A percentile compares a stretch with the other conserved stretches of the same genome.
These are phyloP conservation scores for Aspergillus hortae DNA, from an alignment of 2,329 filamentous ascomycete genomes.

Conservation along the genomic window DNA sequence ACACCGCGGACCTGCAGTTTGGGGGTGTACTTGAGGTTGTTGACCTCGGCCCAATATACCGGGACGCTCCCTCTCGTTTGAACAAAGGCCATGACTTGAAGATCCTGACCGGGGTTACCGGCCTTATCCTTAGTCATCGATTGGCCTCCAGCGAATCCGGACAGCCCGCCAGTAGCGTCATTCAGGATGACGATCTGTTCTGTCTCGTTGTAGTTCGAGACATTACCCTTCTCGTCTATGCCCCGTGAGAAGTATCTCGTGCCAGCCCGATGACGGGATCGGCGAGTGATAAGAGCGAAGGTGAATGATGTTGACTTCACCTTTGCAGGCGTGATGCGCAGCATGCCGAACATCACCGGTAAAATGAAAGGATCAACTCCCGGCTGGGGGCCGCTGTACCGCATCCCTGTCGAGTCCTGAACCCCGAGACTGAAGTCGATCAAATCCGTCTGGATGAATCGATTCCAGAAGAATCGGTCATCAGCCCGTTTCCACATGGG, in stretches of 20 bases:
- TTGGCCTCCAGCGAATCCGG: conserved; percentile 74
- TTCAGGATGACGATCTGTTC: conserved; percentile 91
- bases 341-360: conserved; percentile 93
- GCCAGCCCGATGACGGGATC: conserved; percentile 82
- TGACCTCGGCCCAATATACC: conserved; percentile 94
- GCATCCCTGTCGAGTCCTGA: conserved; percentile 44
- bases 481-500: conserved; percentile 91
- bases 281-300: conserved; percentile 80
- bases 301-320: conserved; percentile 84
- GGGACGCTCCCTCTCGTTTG: conserved; percentile 96
- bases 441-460: conserved; percentile 83
- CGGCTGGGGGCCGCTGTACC: conserved; percentile 57
- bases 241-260: conserved; percentile 94
- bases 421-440: conserved; percentile 76
- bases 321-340: conserved; percentile 81
- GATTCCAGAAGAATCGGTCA: conserved; percentile 99
- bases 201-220: conserved; percentile 99
- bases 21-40: conserved; percentile 85
- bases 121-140: conserved; percentile 68
- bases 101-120: conserved; percentile 63
- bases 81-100: conserved; percentile 88
- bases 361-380: conserved; percentile 87
- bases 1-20: conserved; percentile 83
- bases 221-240: conserved; percentile 87
- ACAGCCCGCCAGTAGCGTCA: conserved; percentile 68